Percentiles rank a stretch among this genome's conserved stretches.
phyloP scores from a whole-genome alignment of 2,329 filamentous ascomycete species.

The Lecanoromycetidae sp. region DNA sequence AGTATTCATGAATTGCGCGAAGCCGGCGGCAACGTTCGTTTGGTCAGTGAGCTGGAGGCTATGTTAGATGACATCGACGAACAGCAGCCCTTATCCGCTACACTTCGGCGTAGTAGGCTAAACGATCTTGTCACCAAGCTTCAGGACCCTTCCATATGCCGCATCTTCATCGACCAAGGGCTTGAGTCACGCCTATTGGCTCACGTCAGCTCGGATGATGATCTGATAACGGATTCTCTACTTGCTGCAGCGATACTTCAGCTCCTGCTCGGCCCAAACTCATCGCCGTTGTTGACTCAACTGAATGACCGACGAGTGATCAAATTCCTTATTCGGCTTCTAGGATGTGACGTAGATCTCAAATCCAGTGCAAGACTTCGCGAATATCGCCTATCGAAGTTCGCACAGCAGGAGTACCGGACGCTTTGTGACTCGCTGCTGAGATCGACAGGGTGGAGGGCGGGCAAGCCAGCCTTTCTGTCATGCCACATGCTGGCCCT shows the following conservation, averaged over 20 bases:
- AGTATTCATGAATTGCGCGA: slow-evolving; percentile 52
- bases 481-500: slow-evolving; percentile 54
- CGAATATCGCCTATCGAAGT: slow-evolving; percentile 56
- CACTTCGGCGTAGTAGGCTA: slow-evolving; percentile 5
- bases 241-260: slow-evolving; percentile 52
- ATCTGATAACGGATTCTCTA: slow-evolving; percentile 46
- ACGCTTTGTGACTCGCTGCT: slow-evolving; percentile 44
- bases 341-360: slow-evolving; percentile 46
- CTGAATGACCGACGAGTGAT: slow-evolving; percentile 45
- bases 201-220: slow-evolving; percentile 3
- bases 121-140: slow-evolving; percentile 12
- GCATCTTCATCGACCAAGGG: slow-evolving; percentile 18
- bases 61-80: slow-evolving; percentile 49
- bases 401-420: slow-evolving; percentile 45
- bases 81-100: slow-evolving; percentile 7
- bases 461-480: slow-evolving; percentile 37
- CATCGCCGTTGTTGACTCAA: slow-evolving; percentile 47
- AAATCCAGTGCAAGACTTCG: slow-evolving; percentile 50
- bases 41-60: slow-evolving; percentile 42
- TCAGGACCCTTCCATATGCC: slow-evolving; percentile 14
- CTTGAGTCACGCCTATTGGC: slow-evolving; percentile 16
- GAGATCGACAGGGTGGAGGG: slow-evolving; percentile 49
- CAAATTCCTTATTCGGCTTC: slow-evolving; percentile 43
- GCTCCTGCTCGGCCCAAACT: slow-evolving; percentile 42
- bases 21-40: slow-evolving; percentile 45